A percentile compares a stretch with the other conserved stretches of the same genome.
phyloP scores from a whole-genome alignment of 305 asterid species.

The Andrographis paniculata region DNA sequence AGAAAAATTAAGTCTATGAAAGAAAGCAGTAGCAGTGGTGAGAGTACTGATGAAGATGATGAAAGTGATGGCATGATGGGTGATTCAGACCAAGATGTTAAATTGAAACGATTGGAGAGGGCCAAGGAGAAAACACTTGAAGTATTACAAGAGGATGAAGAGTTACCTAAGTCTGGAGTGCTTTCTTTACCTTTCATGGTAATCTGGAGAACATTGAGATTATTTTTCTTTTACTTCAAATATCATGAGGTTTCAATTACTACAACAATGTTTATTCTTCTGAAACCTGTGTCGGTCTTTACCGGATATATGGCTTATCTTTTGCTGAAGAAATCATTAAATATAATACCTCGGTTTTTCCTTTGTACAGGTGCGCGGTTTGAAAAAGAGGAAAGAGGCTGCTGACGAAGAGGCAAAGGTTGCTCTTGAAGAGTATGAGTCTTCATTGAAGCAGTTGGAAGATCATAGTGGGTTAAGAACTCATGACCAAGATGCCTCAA shows the following conservation, averaged over 20 bases:
- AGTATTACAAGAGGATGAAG: conserved; percentile 61
- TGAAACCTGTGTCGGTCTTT: too few species aligned
- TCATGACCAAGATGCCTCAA: conserved; percentile 26
- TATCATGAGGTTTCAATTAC: neutral
- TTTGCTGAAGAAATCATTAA: conserved; percentile 9
- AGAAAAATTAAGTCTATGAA: conserved; percentile 74
- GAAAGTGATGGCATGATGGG: conserved; percentile 49
- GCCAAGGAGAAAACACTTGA: conserved; percentile 66
- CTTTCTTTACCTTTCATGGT: conserved; percentile 96
- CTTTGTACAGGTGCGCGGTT: conserved; percentile 52
- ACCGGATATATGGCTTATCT: too few species aligned
- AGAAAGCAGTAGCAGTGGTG: conserved; percentile 64
- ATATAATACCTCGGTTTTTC: conserved; percentile 6
- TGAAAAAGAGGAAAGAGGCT: conserved; percentile 59
- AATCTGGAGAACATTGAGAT: conserved; percentile 20
- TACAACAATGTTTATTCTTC: neutral
- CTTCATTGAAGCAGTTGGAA: conserved; percentile 55
- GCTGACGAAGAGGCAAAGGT: conserved; percentile 77
- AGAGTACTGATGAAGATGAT: conserved; percentile 62
- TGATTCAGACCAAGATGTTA: conserved; percentile 45
- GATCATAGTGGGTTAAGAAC: conserved; percentile 28
- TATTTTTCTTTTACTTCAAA: conserved; percentile 3
- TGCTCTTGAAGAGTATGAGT: conserved; percentile 70
- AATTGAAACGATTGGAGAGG: conserved; percentile 41
- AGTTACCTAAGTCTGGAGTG: conserved; percentile 67